Evolutionary conservation across 345 rosid genomes (phyloP).

Genomic region (Murraya koenigii): DNA sequence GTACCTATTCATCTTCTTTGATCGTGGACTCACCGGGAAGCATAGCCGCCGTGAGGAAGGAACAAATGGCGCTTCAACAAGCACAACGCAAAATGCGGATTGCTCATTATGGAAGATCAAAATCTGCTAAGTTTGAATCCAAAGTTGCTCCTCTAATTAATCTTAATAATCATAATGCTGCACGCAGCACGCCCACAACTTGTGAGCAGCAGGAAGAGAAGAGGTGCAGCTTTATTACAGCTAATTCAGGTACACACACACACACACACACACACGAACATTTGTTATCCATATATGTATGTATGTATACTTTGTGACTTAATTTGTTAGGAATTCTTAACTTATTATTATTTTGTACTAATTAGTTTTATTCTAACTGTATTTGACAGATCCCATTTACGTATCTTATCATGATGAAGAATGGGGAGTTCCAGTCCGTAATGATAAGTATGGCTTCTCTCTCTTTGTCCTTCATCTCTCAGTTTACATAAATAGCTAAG

Average conservation of each 20-base stretch:
- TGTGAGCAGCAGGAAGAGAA: constrained; percentile 21
- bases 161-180: too few species aligned
- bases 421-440: constrained; percentile 69
- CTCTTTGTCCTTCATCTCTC: not conserved
- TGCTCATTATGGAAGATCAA: constrained; percentile 67
- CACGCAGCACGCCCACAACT: too few species aligned
- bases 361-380: too few species aligned
- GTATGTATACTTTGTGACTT: not conserved
- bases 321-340: not conserved
- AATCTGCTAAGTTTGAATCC: constrained; percentile 49
- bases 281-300: not conserved
- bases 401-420: constrained; percentile 63
- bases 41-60: constrained; percentile 63
- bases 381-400: constrained; percentile 49
- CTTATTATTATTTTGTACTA: not conserved
- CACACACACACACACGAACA: too few species aligned
- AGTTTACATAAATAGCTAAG: too few species aligned
- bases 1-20: constrained; percentile 32
- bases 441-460: constrained; percentile 41
- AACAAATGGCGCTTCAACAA: constrained; percentile 55
- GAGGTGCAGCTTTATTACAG: constrained; percentile 57
- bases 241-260: constrained; percentile 40
- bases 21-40: constrained; percentile 55
- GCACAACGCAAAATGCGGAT: constrained; percentile 61
- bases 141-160: constrained; percentile 19